These are phyloP conservation scores for Lepidium africanum DNA, from an alignment of 345 rosid genomes.

Conservation along the genomic window DNA sequence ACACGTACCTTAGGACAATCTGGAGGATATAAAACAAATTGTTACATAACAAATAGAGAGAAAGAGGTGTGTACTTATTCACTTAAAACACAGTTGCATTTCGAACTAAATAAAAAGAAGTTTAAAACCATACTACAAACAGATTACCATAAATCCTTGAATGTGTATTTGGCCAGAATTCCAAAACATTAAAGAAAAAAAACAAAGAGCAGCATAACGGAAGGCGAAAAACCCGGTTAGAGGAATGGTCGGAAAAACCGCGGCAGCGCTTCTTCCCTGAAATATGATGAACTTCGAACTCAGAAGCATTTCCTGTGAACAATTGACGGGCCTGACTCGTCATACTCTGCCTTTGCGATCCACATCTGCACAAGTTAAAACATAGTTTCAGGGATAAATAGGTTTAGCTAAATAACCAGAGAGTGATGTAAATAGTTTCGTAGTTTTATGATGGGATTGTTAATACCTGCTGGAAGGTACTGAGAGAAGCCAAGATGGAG, in stretches of 20 bases:
- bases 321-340: conserved; percentile 89
- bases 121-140: conserved; percentile 9
- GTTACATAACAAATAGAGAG: conserved; percentile 1
- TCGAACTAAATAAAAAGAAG: neutral
- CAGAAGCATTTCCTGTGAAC: conserved; percentile 95
- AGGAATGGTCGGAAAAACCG: conserved; percentile 1
- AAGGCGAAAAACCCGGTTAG: conserved; percentile 10
- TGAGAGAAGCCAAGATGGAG: conserved; percentile 84
- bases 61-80: conserved; percentile 12
- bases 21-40: neutral
- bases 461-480: conserved; percentile 91
- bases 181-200: neutral
- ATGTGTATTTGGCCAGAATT: conserved; percentile 4
- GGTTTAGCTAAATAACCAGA: neutral
- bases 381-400: neutral
- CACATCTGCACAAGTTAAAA: conserved; percentile 56
- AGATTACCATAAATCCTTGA: conserved; percentile 7
- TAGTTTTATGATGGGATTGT: neutral
- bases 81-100: conserved; percentile 2
- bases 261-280: conserved; percentile 7
- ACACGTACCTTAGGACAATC: neutral
- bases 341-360: conserved; percentile 93
- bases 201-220: conserved; percentile 9
- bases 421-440: neutral
- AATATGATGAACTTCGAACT: conserved; percentile 18